Base-by-base conservation (phyloP, 176 grass and related monocot genomes). In the sorghum (Sorghum bicolor) region DNA sequence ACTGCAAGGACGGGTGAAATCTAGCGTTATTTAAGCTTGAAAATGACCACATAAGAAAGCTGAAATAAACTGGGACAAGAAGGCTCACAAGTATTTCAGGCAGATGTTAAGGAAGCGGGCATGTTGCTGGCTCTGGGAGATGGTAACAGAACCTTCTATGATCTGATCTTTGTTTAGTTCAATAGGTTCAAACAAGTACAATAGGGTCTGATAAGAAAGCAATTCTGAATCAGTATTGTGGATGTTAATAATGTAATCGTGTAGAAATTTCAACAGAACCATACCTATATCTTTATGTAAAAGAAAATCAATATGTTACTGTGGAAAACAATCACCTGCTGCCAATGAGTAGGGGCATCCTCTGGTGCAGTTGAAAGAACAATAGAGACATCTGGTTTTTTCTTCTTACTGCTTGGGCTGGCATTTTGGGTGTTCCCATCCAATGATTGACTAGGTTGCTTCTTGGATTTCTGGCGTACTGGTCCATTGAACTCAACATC, bases 331-430 rank as follows among this genome's bases (percentile, higher is more conserved):
- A 77, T 68, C 52, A 99, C 96, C 96, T 99, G 96, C 84, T 99
- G 89, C 96, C 96, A 99, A 78, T 99, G 96, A 38, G 96, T 96
- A 65, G 93, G 96, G 28, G 89, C 71, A 79, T 99, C 96, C 75
- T 99, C 91, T 55, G 96, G 96, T 81, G 93, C 96, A 84, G 96
- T 99, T 58, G 96, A 99, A 37, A 99, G 86, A 77, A 96, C 85
- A 84, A 99, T 86, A 1, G 89, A 50, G 34, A 88, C 80, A 89
- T 95, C 93, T 52, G 66, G 52, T 82, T 96, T 99, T 88, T 76
- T 78, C 76, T 88, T 89, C 84, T 87, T 94, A 72, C 53, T 91
- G 68, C 73, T 89, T 31, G 85, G 84, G 50, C 50, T 81, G 62
- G 84, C 68, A 82, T 52, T 82, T 85, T 85, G 52, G 61, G 50